Evolutionary conservation across 2,329 filamentous ascomycete species (phyloP), one percentile per base, ranked within the genome.

Genomic region (Thelonectria rubi): DNA sequence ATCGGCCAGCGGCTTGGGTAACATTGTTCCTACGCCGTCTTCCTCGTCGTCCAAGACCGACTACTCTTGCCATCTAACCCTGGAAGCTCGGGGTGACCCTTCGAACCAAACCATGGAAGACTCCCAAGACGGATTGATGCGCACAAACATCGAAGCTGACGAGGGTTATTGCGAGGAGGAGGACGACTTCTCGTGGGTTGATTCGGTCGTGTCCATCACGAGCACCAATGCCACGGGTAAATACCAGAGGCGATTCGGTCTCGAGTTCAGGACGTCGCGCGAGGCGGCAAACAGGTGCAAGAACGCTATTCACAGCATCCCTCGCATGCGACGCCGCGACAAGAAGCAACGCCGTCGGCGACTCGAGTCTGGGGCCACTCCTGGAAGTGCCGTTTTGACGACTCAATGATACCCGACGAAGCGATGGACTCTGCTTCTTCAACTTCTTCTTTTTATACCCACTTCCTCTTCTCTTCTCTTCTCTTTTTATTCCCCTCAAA

Each of bases 111-210:
- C 65, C n/a, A 21, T 47, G 2, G 56, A 47, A 40, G 55, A 58
- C 9, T 56, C 61, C 14, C 49, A 57, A 24, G 34, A 53, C 17
- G 42, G 54, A 10, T 50, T 49, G 9, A 39, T 46, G 10, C 45
- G 30, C 20, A 24, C n/a, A 15, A 58, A 58, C 34, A 53, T 73
- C 3, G 68, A 75, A 40, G 73, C 69, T 5, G 73, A 75, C 18
- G 73, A 75, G 48, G 72, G 71, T 37, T 73, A 67, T 45, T 69
- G 64, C 50, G 73, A 72, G 42, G 65, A 66, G 1, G 61, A 65
- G 1, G 71, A 72, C 10, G 69, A 73, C 39, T 64, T 70, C 30
- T 56, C 65, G 14, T 75, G 72, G 72, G 57, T 74, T 26, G 65
- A 68, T 34, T 59, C 64, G 20, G 56, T 65, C 21, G 21, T 57